Conservation (phyloP, 1,284 basidiomycete genomes). For the Pholiota adiposa region DNA sequence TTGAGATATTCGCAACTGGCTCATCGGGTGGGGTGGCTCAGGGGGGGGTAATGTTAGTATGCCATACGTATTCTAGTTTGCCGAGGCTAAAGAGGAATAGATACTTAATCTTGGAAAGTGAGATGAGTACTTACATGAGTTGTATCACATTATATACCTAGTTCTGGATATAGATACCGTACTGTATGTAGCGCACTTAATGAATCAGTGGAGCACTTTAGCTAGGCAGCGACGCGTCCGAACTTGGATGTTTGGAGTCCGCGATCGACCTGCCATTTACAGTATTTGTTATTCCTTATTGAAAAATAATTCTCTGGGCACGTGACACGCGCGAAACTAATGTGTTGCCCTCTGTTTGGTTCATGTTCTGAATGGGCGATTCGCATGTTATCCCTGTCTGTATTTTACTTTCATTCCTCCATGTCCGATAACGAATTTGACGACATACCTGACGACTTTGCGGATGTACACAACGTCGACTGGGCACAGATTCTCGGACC, state of each 20-base stretch:
- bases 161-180: no score
- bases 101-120: no score
- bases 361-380: background rate
- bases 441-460: conserved; percentile 47
- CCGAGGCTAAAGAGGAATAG: no score
- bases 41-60: no score
- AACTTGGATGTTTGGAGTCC: background rate
- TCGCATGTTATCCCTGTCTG: background rate
- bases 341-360: conserved; percentile 12
- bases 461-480: conserved; percentile 41
- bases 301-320: background rate
- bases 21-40: no score
- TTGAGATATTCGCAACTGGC: no score
- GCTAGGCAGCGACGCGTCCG: no score
- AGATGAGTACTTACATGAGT: no score
- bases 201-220: no score
- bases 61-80: no score
- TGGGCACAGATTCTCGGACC: conserved; percentile 40
- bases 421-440: conserved; percentile 46
- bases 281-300: background rate
- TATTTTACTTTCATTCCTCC: background rate
- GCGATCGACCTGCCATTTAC: background rate
- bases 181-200: no score
- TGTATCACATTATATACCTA: no score
- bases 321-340: conserved; percentile 15